Base-by-base conservation (phyloP, 2,329 filamentous ascomycete species). In the Penicillium sp. region DNA sequence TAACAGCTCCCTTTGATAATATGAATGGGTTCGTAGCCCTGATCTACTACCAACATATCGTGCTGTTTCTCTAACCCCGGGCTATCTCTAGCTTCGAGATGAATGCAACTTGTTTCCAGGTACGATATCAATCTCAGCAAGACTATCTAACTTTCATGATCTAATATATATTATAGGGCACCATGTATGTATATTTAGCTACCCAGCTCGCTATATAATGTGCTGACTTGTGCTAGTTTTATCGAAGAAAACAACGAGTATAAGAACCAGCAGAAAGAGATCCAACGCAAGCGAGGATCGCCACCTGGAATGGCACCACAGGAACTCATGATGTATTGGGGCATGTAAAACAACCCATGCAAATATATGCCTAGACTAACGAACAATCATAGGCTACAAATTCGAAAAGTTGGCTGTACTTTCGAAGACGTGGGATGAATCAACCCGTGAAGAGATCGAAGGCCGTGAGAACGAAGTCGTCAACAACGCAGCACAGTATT, bases 401-500 rank as follows among this genome's bases (percentile, higher is more conserved):
- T 99, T 99, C 69, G 94, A 99, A 75, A 89, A 91, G 0, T 76
- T 99, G 2, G 86, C 88, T 7, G 87, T 94, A 2, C 78, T 97
- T 4, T 87, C 90, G 2, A 78, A 82, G 2, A 84, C 88, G 0
- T 97, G 93, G 87, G 86, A 83, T 54, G 84, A 89, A 56, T 88
- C 86, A 0, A 79, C 86, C 0, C 85, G 90, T 56, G 87, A 90
- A 1, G 86, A 87, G 58, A 97, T 99, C 62, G 93, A 96, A 71
- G 79, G 77, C 56, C 86, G 94, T 29, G 86, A 89, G 43, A 74
- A 85, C 3, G 81, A 89, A 54, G 69, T 87, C 9, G 93, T 97
- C 50, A 93, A 88, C 73, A 99, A 97, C 73, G 86, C 92, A 69
- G 89, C 90, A 0, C 94, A 99, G 71, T 97, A 97, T 79, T 99